Percentiles rank a stretch among this genome's conserved stretches.
Conservation (phyloP, 768 basidiomycete species). For the Termitomyces sp. region DNA sequence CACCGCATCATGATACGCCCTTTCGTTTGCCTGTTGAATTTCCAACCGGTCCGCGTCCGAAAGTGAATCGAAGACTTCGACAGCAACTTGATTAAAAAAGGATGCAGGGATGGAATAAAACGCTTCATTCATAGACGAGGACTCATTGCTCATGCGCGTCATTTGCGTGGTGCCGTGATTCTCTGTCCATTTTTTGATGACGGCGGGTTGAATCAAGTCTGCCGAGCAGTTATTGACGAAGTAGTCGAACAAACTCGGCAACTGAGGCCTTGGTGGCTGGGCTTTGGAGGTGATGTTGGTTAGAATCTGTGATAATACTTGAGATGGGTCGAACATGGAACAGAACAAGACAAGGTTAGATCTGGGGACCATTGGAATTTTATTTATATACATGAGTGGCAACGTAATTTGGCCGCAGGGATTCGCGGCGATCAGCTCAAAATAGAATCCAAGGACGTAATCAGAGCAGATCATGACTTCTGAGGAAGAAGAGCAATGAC, state of each 20-base stretch:
- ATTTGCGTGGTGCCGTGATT: no score
- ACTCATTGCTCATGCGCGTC: not conserved
- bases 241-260: conserved; percentile 1
- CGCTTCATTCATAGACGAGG: not conserved
- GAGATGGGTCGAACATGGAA: conserved; percentile 1
- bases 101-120: not conserved
- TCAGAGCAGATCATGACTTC: not conserved
- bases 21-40: not conserved
- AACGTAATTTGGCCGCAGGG: not conserved
- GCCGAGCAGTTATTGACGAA: not conserved
- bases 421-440: not conserved
- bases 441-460: not conserved
- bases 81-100: not conserved
- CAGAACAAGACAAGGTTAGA: not conserved
- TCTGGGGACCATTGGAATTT: no score
- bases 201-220: conserved; percentile 1
- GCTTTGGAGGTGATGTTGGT: not conserved
- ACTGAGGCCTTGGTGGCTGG: conserved; percentile 1
- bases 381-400: not conserved
- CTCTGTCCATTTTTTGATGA: conserved; percentile 1
- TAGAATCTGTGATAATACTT: not conserved
- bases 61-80: not conserved
- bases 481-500: not conserved
- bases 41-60: not conserved
- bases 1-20: not conserved